Evolutionary conservation across 169 alveolate genomes (phyloP), one percentile per base, ranked within the genome.

Genomic region (Amoebophrya sp.): DNA sequence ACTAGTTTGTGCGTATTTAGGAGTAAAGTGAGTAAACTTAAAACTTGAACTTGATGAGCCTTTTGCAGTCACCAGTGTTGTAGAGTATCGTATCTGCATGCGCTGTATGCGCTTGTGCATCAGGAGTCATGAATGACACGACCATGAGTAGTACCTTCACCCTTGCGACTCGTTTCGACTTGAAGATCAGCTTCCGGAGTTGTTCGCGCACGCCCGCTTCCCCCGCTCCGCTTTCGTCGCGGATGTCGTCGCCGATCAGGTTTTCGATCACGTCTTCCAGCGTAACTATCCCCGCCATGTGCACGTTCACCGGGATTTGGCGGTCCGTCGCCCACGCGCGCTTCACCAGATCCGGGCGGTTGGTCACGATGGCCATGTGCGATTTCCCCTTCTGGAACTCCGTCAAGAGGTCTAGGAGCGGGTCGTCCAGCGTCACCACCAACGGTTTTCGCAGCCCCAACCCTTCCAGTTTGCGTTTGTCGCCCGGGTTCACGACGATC

Each of bases 231-330:
- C 34, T 13, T 16, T 58, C 78, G 78, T 58, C 78, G 10, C 34
- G 69, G 39, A 88, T 88, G 70, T 88, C 90, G 39, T 88, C 70
- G 20, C 41, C 34, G 13, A 88, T 88, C 69, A 88, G 41, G 5
- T 40, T 88, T 41, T 88, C 90, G 26, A 88, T 88, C 78, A 88
- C 90, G 70, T 88, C 90, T 26, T 88, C 90, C 20, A 88, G n/a
- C 26, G 90, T 88, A 70, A 88, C 50, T 10, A 88, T 88, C 29
- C 90, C 90, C 0, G 90, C 90, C 90, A 88, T 88, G 40, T 88
- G 90, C 29, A 88, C 50, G n/a, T 88, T 88, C 45, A 45, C 45
- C 4, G 90, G 90, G n/a, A 88, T 88, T 40, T 41, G 78, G 40
- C 20, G 13, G 41, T 88, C 70, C 40, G 78, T 58, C 78, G 78